phyloP scores from a whole-genome alignment of 257 asterid species.

The Capsicum chinense region DNA sequence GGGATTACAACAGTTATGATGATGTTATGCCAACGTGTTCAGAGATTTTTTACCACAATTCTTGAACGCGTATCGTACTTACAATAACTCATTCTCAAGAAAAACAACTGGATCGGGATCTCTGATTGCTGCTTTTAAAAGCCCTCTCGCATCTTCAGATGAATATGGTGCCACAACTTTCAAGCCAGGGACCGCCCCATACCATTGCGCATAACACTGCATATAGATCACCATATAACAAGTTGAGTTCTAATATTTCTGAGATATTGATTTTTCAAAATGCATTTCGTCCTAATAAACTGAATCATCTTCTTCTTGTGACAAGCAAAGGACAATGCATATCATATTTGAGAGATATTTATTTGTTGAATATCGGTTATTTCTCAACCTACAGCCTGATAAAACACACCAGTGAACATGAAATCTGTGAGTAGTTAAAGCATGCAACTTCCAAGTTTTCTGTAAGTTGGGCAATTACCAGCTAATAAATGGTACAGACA shows the following conservation, averaged over 20 bases:
- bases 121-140: no score
- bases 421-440: background rate
- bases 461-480: background rate
- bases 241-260: background rate
- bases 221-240: no score
- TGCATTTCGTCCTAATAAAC: background rate
- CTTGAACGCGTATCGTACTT: no score
- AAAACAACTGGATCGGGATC: no score
- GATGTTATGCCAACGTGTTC: no score
- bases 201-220: no score
- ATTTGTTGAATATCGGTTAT: background rate
- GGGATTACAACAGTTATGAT: no score
- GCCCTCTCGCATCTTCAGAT: no score
- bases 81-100: no score
- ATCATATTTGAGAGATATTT: background rate
- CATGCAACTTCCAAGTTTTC: background rate
- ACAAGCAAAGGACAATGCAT: background rate
- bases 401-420: background rate
- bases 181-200: no score
- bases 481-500: slow-evolving; percentile 16
- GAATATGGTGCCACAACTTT: no score
- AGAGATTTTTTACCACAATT: no score
- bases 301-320: background rate
- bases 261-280: background rate
- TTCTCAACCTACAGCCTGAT: slow-evolving; percentile 6